Evolutionary conservation across 140 eudicot species (phyloP).

Genomic region (Anethum foeniculum): DNA sequence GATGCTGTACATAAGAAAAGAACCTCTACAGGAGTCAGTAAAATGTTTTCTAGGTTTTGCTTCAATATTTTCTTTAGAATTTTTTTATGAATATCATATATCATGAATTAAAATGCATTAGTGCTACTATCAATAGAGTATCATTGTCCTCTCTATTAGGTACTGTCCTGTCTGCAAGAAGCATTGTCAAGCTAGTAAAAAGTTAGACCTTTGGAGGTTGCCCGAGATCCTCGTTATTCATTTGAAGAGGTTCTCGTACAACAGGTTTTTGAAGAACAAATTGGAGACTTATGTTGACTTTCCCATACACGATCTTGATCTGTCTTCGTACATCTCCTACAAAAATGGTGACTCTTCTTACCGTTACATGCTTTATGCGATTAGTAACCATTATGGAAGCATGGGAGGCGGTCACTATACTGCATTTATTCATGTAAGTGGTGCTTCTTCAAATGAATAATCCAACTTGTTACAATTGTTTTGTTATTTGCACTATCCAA

Average conservation of each 20-base stretch:
- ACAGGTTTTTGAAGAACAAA: slow-evolving; percentile 62
- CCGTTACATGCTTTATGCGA: slow-evolving; percentile 70
- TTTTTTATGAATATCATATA: not conserved
- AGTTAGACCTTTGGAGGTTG: slow-evolving; percentile 89
- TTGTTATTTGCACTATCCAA: not conserved
- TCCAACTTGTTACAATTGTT: not conserved
- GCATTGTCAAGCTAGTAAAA: slow-evolving; percentile 83
- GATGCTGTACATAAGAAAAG: not conserved
- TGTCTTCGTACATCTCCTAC: slow-evolving; percentile 42
- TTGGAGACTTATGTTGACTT: slow-evolving; percentile 82
- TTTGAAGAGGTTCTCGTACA: slow-evolving; percentile 88
- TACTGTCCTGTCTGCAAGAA: slow-evolving; percentile 86
- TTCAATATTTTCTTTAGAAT: not conserved
- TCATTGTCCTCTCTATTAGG: slow-evolving; percentile 31
- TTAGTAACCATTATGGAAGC: slow-evolving; percentile 90
- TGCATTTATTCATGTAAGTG: slow-evolving; percentile 74
- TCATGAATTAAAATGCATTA: not conserved
- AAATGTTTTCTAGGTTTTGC: not conserved
- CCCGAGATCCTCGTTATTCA: slow-evolving; percentile 89
- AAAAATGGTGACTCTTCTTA: slow-evolving; percentile 33
- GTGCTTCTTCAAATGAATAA: not conserved
- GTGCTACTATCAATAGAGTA: slow-evolving; percentile 6
- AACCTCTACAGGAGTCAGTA: not conserved
- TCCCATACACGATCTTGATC: slow-evolving; percentile 65
- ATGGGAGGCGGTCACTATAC: slow-evolving; percentile 97